Conservation (phyloP, 371 early-diverging fungal genomes). For the Zychaea mexicana region DNA sequence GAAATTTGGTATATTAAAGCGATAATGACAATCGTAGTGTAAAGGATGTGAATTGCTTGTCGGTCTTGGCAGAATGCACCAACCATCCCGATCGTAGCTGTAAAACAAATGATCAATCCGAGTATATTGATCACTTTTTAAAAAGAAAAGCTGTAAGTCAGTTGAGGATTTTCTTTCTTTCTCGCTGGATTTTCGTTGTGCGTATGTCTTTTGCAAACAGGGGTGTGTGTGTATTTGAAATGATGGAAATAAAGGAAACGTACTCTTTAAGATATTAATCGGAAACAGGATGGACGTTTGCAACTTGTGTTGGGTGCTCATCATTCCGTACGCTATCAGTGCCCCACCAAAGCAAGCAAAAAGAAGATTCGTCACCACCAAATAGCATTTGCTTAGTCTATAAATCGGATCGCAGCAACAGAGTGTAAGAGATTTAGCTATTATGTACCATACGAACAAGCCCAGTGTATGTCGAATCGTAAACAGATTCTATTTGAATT, state of each 20-base stretch:
- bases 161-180: neutral
- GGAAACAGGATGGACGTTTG: slow-evolving; percentile 34
- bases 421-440: too few species aligned
- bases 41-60: slow-evolving; percentile 35
- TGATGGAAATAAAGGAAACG: neutral
- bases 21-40: slow-evolving; percentile 30
- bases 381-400: slow-evolving; percentile 37
- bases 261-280: slow-evolving; percentile 44
- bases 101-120: slow-evolving; percentile 40
- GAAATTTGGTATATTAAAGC: slow-evolving; percentile 39
- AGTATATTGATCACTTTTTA: slow-evolving; percentile 40
- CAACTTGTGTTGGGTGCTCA: slow-evolving; percentile 34
- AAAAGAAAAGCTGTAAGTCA: neutral
- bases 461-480: neutral
- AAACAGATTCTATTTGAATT: too few species aligned
- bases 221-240: too few species aligned
- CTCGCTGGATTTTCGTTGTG: too few species aligned
- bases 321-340: slow-evolving; percentile 35
- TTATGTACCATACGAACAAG: too few species aligned
- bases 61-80: slow-evolving; percentile 33
- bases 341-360: slow-evolving; percentile 39
- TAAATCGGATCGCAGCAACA: neutral
- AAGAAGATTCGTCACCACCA: slow-evolving; percentile 32
- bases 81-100: slow-evolving; percentile 36
- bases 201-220: too few species aligned